phyloP scores from a whole-genome alignment of 306 rosid species.

The Abrus precatorius region DNA sequence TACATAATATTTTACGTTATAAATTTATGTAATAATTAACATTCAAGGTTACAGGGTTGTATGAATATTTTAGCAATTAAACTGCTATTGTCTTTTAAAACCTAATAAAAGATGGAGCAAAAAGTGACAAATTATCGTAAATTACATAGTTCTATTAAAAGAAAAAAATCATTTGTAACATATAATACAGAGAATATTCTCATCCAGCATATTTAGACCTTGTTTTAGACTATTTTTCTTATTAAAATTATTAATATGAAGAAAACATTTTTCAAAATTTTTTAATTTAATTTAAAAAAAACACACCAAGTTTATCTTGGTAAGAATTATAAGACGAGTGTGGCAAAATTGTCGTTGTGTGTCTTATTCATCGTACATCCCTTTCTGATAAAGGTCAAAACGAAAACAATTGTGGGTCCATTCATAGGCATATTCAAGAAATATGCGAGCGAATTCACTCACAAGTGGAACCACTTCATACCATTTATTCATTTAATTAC shows the following conservation, averaged over 20 bases:
- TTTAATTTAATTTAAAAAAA: too few species aligned
- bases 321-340: neutral
- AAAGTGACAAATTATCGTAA: neutral
- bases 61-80: neutral
- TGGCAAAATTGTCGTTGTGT: neutral
- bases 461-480: neutral
- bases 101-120: neutral
- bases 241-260: neutral
- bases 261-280: neutral
- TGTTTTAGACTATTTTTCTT: neutral
- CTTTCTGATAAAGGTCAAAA: slow-evolving; percentile 32
- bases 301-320: neutral
- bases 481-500: neutral
- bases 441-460: neutral
- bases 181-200: neutral
- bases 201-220: neutral
- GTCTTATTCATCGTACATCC: slow-evolving; percentile 23
- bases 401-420: slow-evolving; percentile 21
- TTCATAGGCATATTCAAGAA: neutral
- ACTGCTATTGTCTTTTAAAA: neutral
- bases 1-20: neutral
- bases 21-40: too few species aligned
- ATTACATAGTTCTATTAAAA: neutral
- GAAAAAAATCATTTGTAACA: neutral
- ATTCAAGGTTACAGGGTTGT: too few species aligned